phyloP scores from a whole-genome alignment of 2,329 filamentous ascomycete species.

The Chaetomium globosum region DNA sequence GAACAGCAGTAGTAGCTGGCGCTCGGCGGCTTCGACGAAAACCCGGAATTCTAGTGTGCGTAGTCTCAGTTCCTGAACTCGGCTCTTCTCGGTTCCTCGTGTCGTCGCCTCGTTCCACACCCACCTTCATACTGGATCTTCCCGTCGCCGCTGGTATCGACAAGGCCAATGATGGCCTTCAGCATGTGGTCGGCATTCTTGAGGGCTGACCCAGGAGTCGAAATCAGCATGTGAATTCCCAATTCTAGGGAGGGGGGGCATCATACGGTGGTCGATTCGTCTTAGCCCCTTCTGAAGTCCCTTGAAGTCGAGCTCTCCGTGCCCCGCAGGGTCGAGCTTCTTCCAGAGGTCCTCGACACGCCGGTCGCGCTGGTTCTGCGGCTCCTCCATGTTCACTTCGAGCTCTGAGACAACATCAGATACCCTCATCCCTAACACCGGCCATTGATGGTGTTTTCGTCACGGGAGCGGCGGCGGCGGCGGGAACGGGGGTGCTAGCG shows the following conservation, averaged over 20 bases:
- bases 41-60: slow-evolving; percentile 72
- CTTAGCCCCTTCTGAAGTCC: slow-evolving; percentile 81
- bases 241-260: slow-evolving; percentile 10
- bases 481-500: slow-evolving; percentile 6
- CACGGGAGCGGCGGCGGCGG: slow-evolving; percentile 11
- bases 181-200: slow-evolving; percentile 92
- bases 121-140: slow-evolving; percentile 87
- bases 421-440: slow-evolving; percentile 45
- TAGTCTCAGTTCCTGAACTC: slow-evolving; percentile 24
- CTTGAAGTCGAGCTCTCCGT: slow-evolving; percentile 80
- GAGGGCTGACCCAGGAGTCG: slow-evolving; percentile 53
- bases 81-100: not conserved
- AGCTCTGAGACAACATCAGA: slow-evolving; percentile 56
- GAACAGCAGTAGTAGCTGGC: slow-evolving; percentile 80
- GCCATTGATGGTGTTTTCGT: slow-evolving; percentile 45
- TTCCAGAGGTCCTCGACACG: slow-evolving; percentile 83
- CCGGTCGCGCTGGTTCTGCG: slow-evolving; percentile 75
- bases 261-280: slow-evolving; percentile 86
- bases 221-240: slow-evolving; percentile 23
- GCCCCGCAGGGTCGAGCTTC: slow-evolving; percentile 73
- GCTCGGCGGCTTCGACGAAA: slow-evolving; percentile 87
- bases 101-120: slow-evolving; percentile 9
- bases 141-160: slow-evolving; percentile 84
- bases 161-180: slow-evolving; percentile 74
- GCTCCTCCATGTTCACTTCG: slow-evolving; percentile 71